A percentile compares a stretch with the other conserved stretches of the same genome.
These are phyloP conservation scores for Selaginella tamariscina DNA, from an alignment of 75 land plant species.

Conservation along the genomic window DNA sequence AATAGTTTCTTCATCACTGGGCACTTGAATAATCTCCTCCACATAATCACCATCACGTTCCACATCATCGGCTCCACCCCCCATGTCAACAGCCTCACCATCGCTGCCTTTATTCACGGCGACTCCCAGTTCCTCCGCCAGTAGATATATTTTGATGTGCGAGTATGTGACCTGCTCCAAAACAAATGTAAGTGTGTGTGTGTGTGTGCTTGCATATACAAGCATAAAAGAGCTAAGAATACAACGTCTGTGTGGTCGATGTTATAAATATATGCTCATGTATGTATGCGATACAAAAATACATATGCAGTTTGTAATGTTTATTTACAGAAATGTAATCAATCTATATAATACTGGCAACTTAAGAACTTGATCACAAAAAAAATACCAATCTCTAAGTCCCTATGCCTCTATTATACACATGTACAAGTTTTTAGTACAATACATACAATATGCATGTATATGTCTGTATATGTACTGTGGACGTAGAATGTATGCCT, in stretches of 20 bases:
- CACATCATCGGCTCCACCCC: too few species aligned
- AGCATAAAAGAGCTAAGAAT: not conserved
- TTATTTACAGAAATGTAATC: not conserved
- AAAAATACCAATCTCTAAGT: too few species aligned
- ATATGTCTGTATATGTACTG: not conserved
- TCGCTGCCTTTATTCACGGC: slow-evolving; percentile 8
- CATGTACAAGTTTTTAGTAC: too few species aligned
- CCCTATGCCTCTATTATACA: too few species aligned
- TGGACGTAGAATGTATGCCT: not conserved
- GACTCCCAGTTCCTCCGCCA: slow-evolving; percentile 34
- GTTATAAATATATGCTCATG: not conserved
- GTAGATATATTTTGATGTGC: slow-evolving; percentile 40
- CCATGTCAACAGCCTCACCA: slow-evolving; percentile 9
- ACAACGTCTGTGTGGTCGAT: not conserved
- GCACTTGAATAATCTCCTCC: not conserved
- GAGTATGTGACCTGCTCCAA: slow-evolving; percentile 41
- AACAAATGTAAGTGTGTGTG: not conserved
- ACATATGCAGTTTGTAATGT: too few species aligned
- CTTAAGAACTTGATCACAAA: too few species aligned
- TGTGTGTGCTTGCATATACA: too few species aligned
- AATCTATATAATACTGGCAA: not conserved
- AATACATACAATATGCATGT: too few species aligned
- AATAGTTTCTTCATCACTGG: slow-evolving; percentile 2
- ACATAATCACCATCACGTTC: too few species aligned
- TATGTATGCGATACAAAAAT: not conserved